Conservation (phyloP, 2,329 filamentous ascomycete genomes). For the Lachnellula cervina region DNA sequence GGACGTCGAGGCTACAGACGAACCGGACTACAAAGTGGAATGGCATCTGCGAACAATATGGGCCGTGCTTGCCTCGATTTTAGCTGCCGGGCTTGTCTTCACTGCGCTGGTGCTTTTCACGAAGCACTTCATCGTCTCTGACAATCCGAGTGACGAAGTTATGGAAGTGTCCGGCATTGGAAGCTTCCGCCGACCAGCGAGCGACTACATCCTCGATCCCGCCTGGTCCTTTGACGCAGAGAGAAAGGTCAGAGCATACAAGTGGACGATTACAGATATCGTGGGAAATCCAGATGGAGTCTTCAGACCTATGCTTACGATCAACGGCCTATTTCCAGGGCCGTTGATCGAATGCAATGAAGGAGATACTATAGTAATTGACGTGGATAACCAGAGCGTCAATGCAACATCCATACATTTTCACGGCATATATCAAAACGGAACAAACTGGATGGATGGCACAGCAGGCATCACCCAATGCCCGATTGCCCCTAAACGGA, state of each 20-base stretch:
- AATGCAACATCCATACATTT: conserved; percentile 67
- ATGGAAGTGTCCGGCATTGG: conserved; percentile 13
- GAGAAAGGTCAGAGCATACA: conserved; percentile 50
- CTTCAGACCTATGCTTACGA: conserved; percentile 56
- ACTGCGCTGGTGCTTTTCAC: conserved; percentile 20
- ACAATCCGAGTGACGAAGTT: conserved; percentile 3
- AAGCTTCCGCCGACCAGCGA: conserved; percentile 31
- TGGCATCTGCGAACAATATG: conserved; percentile 30
- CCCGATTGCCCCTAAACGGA: conserved; percentile 56
- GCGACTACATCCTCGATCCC: conserved; percentile 53
- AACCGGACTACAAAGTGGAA: conserved; percentile 22
- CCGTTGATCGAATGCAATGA: conserved; percentile 69
- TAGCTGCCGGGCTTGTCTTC: conserved; percentile 18
- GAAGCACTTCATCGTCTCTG: conserved; percentile 20
- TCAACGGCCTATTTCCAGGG: conserved; percentile 71
- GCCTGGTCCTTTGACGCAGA: conserved; percentile 50
- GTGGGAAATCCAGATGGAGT: conserved; percentile 57
- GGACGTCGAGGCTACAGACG: conserved; percentile 10
- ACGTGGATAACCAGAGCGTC: conserved; percentile 61
- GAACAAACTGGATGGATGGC: conserved; percentile 71
- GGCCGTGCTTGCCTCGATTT: conserved; percentile 22
- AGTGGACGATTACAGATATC: conserved; percentile 56
- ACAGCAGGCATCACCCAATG: conserved; percentile 59
- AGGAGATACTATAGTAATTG: conserved; percentile 65
- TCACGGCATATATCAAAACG: conserved; percentile 74